Evolutionary conservation across 1,139 yeast species (phyloP).

Genomic region (Candida sp.): DNA sequence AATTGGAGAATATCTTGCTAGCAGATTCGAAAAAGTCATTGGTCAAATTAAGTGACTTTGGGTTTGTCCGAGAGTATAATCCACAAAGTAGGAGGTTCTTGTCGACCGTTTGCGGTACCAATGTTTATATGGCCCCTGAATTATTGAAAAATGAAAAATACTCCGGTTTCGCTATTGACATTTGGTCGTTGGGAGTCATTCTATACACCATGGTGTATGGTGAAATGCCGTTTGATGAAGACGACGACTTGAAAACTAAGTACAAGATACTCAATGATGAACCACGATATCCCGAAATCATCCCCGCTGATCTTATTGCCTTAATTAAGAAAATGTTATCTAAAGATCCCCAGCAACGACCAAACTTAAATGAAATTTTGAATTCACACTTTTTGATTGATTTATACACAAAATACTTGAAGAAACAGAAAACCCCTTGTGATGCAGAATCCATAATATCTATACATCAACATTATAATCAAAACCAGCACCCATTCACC

Average conservation of each 20-base stretch:
- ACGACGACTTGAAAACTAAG: slow-evolving; percentile 63
- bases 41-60: slow-evolving; percentile 86
- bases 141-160: slow-evolving; percentile 65
- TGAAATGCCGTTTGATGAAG: slow-evolving; percentile 89
- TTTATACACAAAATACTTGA: slow-evolving; percentile 22
- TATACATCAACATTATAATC: slow-evolving; percentile 37
- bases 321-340: slow-evolving; percentile 54
- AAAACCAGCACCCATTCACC: slow-evolving; percentile 44
- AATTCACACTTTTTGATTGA: slow-evolving; percentile 59
- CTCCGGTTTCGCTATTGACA: slow-evolving; percentile 79
- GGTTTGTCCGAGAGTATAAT: slow-evolving; percentile 80
- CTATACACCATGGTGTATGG: slow-evolving; percentile 87
- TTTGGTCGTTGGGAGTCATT: slow-evolving; percentile 94
- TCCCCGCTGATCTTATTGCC: slow-evolving; percentile 46
- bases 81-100: slow-evolving; percentile 51
- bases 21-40: slow-evolving; percentile 57
- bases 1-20: slow-evolving; percentile 78
- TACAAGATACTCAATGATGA: slow-evolving; percentile 60
- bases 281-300: slow-evolving; percentile 49
- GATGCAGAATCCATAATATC: slow-evolving; percentile 40
- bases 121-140: slow-evolving; percentile 98
- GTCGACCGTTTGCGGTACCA: slow-evolving; percentile 90
- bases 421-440: slow-evolving; percentile 10
- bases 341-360: slow-evolving; percentile 68
- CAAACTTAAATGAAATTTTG: slow-evolving; percentile 56